These are phyloP conservation scores for Claviceps paspali DNA, from an alignment of 2,329 filamentous ascomycete genomes.

Conservation along the genomic window DNA sequence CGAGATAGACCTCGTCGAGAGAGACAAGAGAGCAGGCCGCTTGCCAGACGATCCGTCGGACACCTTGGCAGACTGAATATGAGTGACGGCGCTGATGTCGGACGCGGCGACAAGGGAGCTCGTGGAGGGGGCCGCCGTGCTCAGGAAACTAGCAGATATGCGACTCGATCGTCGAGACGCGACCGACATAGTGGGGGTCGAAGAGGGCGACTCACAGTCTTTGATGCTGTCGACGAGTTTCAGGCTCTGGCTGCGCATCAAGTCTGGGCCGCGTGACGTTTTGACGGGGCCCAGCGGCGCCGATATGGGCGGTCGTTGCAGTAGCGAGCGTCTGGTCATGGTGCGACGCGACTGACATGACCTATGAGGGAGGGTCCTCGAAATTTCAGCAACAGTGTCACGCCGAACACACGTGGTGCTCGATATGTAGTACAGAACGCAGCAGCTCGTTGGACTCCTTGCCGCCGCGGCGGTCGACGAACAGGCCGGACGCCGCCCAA, in stretches of 20 bases:
- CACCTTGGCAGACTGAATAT: neutral
- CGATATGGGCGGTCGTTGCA: constrained; percentile 17
- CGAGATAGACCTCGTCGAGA: too few relatives aligned
- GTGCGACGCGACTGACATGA: neutral
- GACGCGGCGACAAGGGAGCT: constrained; percentile 17
- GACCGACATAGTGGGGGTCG: neutral
- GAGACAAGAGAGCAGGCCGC: neutral
- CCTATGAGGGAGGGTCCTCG: too few relatives aligned
- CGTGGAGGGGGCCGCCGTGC: constrained; percentile 11
- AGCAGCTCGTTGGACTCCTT: too few relatives aligned
- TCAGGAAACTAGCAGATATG: constrained; percentile 17
- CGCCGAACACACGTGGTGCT: too few relatives aligned
- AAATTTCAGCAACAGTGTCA: too few relatives aligned
- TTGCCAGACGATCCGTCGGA: neutral
- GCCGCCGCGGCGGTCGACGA: too few relatives aligned
- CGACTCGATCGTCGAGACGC: constrained; percentile 7
- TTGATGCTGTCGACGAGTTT: constrained; percentile 21
- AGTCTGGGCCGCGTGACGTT: constrained; percentile 20
- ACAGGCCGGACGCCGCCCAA: too few relatives aligned
- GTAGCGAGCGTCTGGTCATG: constrained; percentile 8
- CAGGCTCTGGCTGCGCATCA: constrained; percentile 19
- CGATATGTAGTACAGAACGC: too few relatives aligned
- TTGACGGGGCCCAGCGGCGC: constrained; percentile 22
- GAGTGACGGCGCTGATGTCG: constrained; percentile 11
- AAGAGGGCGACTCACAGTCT: constrained; percentile 14